A percentile compares a stretch with the other conserved stretches of the same genome.
These are phyloP conservation scores for Pyrenochaeta sp. DNA, from an alignment of 2,329 filamentous ascomycete genomes.

Conservation along the genomic window DNA sequence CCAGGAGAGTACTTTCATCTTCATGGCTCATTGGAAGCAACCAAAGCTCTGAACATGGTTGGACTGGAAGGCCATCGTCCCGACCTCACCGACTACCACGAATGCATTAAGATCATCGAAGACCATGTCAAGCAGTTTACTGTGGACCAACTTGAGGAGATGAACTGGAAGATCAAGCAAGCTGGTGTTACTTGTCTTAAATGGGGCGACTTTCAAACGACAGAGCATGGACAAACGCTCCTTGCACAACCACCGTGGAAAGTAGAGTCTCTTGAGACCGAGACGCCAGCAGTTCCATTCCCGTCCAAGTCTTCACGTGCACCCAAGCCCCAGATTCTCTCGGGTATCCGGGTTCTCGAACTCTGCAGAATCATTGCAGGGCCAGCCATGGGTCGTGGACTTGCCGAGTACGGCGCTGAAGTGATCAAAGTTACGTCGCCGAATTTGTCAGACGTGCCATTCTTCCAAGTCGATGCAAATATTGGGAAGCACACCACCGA, in stretches of 20 bases:
- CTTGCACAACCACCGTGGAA: conserved; percentile 55
- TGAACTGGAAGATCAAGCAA: conserved; percentile 53
- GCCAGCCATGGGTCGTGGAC: conserved; percentile 73
- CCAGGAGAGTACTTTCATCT: conserved; percentile 76
- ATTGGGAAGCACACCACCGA: conserved; percentile 74
- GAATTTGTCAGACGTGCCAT: conserved; percentile 73
- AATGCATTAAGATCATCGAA: conserved; percentile 53
- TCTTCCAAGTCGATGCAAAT: conserved; percentile 77
- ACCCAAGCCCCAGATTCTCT: conserved; percentile 53
- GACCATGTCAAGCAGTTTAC: conserved; percentile 53
- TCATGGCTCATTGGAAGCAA: conserved; percentile 77
- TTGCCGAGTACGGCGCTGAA: conserved; percentile 79
- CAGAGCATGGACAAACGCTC: conserved; percentile 52
- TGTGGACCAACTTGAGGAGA: conserved; percentile 50
- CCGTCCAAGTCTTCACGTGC: conserved; percentile 50
- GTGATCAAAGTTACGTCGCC: conserved; percentile 77
- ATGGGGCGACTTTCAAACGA: conserved; percentile 51
- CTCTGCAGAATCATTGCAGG: conserved; percentile 79
- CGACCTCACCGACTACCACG: conserved; percentile 61
- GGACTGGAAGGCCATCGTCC: conserved; percentile 69
- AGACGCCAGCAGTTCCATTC: conserved; percentile 61
- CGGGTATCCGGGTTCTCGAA: conserved; percentile 76
- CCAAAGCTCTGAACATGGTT: conserved; percentile 74
- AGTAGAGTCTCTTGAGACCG: conserved; percentile 60
- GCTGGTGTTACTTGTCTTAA: conserved; percentile 54